Conservation (phyloP, 768 basidiomycete species). For the Xanthoconium stramineum region DNA sequence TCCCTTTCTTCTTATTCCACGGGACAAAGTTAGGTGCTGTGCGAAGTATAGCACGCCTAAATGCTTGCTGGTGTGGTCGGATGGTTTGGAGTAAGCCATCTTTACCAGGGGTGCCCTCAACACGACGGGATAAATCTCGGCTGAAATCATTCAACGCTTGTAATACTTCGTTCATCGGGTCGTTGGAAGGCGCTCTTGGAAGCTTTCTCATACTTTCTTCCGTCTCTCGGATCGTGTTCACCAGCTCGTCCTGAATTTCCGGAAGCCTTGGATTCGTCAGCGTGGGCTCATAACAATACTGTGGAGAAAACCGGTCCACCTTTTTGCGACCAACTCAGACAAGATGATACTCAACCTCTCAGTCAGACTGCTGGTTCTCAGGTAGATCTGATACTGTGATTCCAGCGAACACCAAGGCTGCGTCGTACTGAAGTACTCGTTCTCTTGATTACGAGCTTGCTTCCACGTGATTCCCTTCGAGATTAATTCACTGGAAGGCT, state of each 20-base stretch:
- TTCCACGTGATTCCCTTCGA: constrained; percentile 40
- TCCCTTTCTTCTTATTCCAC: background rate
- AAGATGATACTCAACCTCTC: constrained; percentile 54
- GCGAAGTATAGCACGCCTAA: constrained; percentile 40
- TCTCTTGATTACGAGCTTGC: constrained; percentile 54
- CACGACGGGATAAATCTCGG: background rate
- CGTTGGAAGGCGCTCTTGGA: background rate
- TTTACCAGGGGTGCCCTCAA: constrained; percentile 12
- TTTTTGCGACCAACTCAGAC: constrained; percentile 55
- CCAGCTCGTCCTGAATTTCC: constrained; percentile 54
- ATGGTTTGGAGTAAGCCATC: constrained; percentile 54
- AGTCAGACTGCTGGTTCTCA: constrained; percentile 57
- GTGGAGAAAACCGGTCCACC: constrained; percentile 36
- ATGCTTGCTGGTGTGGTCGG: constrained; percentile 43
- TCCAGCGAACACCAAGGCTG: constrained; percentile 54
- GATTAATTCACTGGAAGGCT: constrained; percentile 24
- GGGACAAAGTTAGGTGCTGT: background rate
- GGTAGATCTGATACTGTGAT: constrained; percentile 43
- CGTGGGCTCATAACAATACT: background rate
- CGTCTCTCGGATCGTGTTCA: constrained; percentile 39
- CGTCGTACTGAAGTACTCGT: constrained; percentile 48
- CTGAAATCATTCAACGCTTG: background rate
- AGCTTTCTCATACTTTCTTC: constrained; percentile 12
- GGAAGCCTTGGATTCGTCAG: constrained; percentile 45
- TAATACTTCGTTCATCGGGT: background rate